Evolutionary conservation across 441 rosid species (phyloP).

Genomic region (Pelargonium citronellum): DNA sequence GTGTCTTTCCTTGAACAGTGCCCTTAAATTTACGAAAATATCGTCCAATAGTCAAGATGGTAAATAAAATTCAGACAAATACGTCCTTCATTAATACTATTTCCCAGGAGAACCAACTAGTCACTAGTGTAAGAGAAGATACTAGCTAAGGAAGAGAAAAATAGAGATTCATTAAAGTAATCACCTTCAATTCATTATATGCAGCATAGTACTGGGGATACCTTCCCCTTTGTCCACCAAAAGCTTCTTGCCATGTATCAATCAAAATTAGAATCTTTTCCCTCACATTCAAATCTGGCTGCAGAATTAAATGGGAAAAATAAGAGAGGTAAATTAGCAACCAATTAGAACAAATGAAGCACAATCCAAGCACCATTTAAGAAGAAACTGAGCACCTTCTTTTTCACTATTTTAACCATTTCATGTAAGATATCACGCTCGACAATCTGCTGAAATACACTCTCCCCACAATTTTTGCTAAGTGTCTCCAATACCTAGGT

Average conservation of each 20-base stretch:
- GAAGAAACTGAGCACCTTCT: slow-evolving; percentile 51
- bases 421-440: slow-evolving; percentile 92
- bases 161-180: slow-evolving; percentile 8
- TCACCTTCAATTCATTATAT: slow-evolving; percentile 86
- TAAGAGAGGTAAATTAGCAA: slow-evolving; percentile 4
- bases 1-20: too few relatives aligned
- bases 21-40: too few relatives aligned
- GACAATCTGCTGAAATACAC: slow-evolving; percentile 72
- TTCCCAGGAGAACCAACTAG: too few relatives aligned
- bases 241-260: slow-evolving; percentile 97
- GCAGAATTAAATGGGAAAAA: slow-evolving; percentile 29
- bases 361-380: slow-evolving; percentile 12
- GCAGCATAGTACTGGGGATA: slow-evolving; percentile 82
- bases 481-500: slow-evolving; percentile 82
- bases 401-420: slow-evolving; percentile 95
- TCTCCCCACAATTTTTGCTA: slow-evolving; percentile 90
- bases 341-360: slow-evolving; percentile 18
- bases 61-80: not conserved
- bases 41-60: not conserved
- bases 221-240: slow-evolving; percentile 76
- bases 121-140: not conserved
- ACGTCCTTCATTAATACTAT: not conserved
- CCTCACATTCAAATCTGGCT: slow-evolving; percentile 89
- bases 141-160: not conserved
- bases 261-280: slow-evolving; percentile 87